These are phyloP conservation scores for Boeremia exigua DNA, from an alignment of 2,329 filamentous ascomycete species.

Conservation along the genomic window DNA sequence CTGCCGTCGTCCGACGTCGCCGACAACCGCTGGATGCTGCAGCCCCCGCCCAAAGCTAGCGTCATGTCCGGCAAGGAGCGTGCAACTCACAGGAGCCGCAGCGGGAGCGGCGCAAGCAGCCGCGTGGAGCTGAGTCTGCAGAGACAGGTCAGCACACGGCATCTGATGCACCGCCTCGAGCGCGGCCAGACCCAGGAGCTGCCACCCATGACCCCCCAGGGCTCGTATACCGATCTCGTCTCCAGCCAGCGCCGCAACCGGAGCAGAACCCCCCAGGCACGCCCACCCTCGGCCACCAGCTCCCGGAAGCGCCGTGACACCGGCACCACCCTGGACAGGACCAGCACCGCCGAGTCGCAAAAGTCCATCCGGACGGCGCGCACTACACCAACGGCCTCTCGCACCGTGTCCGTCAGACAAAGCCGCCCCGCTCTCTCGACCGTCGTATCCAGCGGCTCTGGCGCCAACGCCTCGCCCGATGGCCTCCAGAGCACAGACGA, in stretches of 20 bases:
- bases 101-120: slow-evolving; percentile 53
- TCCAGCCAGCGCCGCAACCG: slow-evolving; percentile 39
- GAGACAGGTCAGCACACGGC: slow-evolving; percentile 48
- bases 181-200: slow-evolving; percentile 45
- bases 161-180: slow-evolving; percentile 45
- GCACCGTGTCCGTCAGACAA: slow-evolving; percentile 31
- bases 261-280: slow-evolving; percentile 35
- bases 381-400: slow-evolving; percentile 21
- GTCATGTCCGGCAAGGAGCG: slow-evolving; percentile 88
- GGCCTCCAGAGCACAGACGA: slow-evolving; percentile 21
- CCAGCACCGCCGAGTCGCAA: slow-evolving; percentile 28
- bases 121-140: slow-evolving; percentile 47
- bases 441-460: slow-evolving; percentile 41
- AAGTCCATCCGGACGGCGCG: slow-evolving; percentile 27
- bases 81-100: slow-evolving; percentile 65
- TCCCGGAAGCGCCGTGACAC: slow-evolving; percentile 41
- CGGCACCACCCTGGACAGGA: slow-evolving; percentile 27
- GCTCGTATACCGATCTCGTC: slow-evolving; percentile 40
- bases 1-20: slow-evolving; percentile 72
- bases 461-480: slow-evolving; percentile 14
- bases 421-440: slow-evolving; percentile 45
- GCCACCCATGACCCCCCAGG: slow-evolving; percentile 44
- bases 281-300: slow-evolving; percentile 39
- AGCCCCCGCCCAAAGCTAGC: slow-evolving; percentile 86
- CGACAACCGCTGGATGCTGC: slow-evolving; percentile 88